phyloP scores from a whole-genome alignment of 2,329 filamentous ascomycete genomes.

The Cercospora canescens region DNA sequence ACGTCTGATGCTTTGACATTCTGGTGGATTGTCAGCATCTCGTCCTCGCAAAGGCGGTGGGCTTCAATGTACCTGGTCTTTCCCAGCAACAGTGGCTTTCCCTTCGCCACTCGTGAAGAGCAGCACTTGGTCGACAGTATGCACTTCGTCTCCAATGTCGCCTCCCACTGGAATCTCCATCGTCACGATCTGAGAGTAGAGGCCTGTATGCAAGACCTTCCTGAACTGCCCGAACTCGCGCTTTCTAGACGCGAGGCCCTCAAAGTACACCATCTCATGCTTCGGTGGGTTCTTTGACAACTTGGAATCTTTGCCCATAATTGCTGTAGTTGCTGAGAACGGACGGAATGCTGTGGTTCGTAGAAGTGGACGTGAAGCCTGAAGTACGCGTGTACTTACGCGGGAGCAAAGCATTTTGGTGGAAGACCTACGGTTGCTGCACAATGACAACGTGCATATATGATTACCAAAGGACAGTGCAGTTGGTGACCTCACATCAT shows the following conservation, averaged over 20 bases:
- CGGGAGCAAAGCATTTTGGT: slow-evolving; percentile 15
- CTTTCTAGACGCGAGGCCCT: slow-evolving; percentile 55
- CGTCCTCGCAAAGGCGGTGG: neutral
- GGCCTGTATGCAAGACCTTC: slow-evolving; percentile 62
- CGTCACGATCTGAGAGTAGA: slow-evolving; percentile 63
- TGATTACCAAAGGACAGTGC: neutral
- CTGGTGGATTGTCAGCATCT: slow-evolving; percentile 29
- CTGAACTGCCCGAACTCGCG: slow-evolving; percentile 60
- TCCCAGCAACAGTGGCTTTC: slow-evolving; percentile 59
- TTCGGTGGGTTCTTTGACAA: slow-evolving; percentile 36
- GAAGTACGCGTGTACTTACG: slow-evolving; percentile 17
- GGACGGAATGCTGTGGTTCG: slow-evolving; percentile 12
- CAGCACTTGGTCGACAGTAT: slow-evolving; percentile 65
- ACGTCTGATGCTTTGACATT: slow-evolving; percentile 57
- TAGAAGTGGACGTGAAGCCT: neutral
- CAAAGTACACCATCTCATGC: slow-evolving; percentile 62
- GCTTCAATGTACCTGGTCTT: slow-evolving; percentile 48
- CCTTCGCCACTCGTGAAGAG: slow-evolving; percentile 63
- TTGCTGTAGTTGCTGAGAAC: slow-evolving; percentile 27
- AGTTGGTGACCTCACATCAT: neutral
- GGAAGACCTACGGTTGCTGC: neutral
- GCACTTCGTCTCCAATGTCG: slow-evolving; percentile 68
- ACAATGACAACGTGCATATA: neutral
- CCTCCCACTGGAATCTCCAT: slow-evolving; percentile 66
- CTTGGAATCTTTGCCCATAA: slow-evolving; percentile 36